Base-by-base conservation (phyloP, 805 yeast genomes). In the Metschnikowia anglica region DNA sequence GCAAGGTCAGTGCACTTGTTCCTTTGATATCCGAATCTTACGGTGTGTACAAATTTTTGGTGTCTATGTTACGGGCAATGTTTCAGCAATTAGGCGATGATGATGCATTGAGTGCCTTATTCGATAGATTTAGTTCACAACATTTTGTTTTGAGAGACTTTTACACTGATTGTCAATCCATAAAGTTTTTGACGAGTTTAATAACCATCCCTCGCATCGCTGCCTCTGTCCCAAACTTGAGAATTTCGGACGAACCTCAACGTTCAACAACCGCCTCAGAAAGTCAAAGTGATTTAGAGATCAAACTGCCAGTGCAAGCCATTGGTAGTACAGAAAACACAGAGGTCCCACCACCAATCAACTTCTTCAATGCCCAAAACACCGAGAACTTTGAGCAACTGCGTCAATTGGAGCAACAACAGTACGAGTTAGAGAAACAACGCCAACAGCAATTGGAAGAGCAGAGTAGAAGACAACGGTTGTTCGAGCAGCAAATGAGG, bases 1-100 rank as follows among this genome's bases (percentile, higher is more conserved):
- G 95, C 64, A 83, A 85, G 50, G 84, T 88, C 13, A 79, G 93
- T 48, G 88, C 96, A 0, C 70, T 91, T 51, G 93, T 91, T 27
- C 97, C 97, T 2, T 72, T 90, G 64, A 88, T 91, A 40, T 78
- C 91, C 5, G 99, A 91, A 62, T 79, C 95, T 2, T 90, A 88
- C 58, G 98, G 98, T 34, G 88, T 91, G 44, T 88, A 89, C 65
- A 86, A 88, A 62, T 91, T 91, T 55, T 70, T 85, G 44, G 85
- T 88, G 2, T 83, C 95, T 8, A 90, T 91, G 98, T 68, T 91
- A 46, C 77, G 96, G 51, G 97, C 95, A 0, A 74, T 91, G 80
- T 79, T 85, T 56, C 79, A 79, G 54, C 74, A 87, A 54, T 77
- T 85, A 48, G 81, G 83, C 44, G 82, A 80, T 23, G 85, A 78